Evolutionary conservation across 1,284 basidiomycete species (phyloP), one percentile per base, ranked within the genome.

Genomic region (Ceratobasidium sp.): DNA sequence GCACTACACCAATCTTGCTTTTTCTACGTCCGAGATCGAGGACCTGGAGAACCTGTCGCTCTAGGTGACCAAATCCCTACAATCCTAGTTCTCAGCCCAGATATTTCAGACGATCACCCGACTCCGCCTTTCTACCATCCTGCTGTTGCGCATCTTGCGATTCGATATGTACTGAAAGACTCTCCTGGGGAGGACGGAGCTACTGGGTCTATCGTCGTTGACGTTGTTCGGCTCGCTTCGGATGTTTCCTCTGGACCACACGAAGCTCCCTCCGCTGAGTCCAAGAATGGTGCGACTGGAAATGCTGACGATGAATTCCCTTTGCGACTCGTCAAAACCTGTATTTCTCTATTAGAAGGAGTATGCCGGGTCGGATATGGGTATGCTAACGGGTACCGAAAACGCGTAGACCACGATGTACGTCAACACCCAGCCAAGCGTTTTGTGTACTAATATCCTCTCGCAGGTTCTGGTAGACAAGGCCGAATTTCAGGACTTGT

Each of bases 311-410:
- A 82, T 0, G 88, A 89, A 74, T 80, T 83, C 0, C 83, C 85
- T 73, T 87, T 89, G 0, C 84, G 94, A 2, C 84, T 97, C 0
- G 91, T 92, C 76, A 87, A 95, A 21, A 98, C 94, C 0, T 91
- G 89, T 44, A 83, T 95, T 4, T 87, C 90, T 0, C 86, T 98
- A 8, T 85, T 98, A 11, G 92, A 95, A 73, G 89, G 91, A 0
- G 80, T 96, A 21, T 91, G 95, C 80, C 88, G 93, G 55, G 94
- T 98, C 78, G 91, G 92, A 11, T 94, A 90, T 88, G 96, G 96
- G 5, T 86, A 87, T 1, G 78, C 89, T 76, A 89, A 88, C 0
- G 88, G 91, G 59, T 98, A 98, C 82, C 87, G 88, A 79, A 98
- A 98, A 79, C 88, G 95, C 1, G 91, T 96, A 0, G 79, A 85